phyloP scores from a whole-genome alignment of 352 stramenopile species.

The Pythium periplocum region DNA sequence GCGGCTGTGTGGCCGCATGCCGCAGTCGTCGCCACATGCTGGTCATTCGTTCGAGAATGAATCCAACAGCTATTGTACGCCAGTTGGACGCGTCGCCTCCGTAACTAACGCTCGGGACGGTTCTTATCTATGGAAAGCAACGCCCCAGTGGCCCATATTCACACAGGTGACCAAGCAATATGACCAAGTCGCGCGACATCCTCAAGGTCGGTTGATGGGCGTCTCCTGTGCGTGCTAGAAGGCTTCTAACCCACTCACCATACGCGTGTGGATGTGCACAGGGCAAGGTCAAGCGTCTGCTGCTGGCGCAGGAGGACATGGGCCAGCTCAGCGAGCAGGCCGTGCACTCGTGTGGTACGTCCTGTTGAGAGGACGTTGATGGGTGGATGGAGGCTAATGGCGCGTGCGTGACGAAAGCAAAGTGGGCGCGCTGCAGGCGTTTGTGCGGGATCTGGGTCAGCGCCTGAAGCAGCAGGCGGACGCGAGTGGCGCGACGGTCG shows the following conservation, averaged over 20 bases:
- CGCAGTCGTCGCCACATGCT: too few species aligned
- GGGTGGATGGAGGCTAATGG: too few species aligned
- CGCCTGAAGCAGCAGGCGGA: conserved; percentile 31
- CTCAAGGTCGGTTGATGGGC: conserved; percentile 38
- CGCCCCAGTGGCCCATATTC: too few species aligned
- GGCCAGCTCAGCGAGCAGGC: conserved; percentile 54
- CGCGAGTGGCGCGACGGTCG: conserved; percentile 11
- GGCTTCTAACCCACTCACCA: too few species aligned
- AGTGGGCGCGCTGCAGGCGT: conserved; percentile 55
- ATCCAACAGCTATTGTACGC: too few species aligned
- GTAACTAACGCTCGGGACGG: too few species aligned
- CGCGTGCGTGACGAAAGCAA: too few species aligned
- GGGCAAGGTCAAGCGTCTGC: conserved; percentile 59
- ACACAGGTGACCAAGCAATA: background rate
- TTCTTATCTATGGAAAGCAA: too few species aligned
- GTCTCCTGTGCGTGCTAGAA: background rate
- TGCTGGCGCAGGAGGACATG: conserved; percentile 68
- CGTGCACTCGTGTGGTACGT: conserved; percentile 36
- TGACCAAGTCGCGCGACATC: conserved; percentile 41
- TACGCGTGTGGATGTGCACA: background rate
- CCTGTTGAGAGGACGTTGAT: too few species aligned
- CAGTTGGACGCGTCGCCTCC: too few species aligned
- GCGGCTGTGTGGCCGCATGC: too few species aligned
- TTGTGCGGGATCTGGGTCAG: conserved; percentile 48
- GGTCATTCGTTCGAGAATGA: too few species aligned